phyloP scores from a whole-genome alignment of 139 green algal species.

The Ettlia oleoabundans region DNA sequence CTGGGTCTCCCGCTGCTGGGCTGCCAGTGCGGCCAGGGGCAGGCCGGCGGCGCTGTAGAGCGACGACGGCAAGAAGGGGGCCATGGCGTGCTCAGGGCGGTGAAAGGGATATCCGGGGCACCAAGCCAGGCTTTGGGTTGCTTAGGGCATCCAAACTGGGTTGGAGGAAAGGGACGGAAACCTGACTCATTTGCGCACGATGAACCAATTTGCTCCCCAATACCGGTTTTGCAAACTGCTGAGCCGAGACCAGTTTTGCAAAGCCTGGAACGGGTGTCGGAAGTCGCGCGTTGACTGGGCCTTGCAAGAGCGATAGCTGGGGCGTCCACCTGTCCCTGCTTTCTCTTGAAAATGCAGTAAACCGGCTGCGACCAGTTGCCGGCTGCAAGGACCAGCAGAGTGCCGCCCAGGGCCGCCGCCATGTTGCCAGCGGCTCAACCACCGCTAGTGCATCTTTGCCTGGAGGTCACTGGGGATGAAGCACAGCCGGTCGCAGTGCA shows the following conservation, averaged over 20 bases:
- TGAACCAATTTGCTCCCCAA: too few species aligned
- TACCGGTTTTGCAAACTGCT: too few species aligned
- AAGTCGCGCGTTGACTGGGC: too few species aligned
- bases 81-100: conserved; percentile 15
- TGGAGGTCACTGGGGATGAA: background rate
- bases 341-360: too few species aligned
- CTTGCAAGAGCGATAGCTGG: too few species aligned
- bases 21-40: conserved; percentile 27
- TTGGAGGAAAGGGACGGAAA: too few species aligned
- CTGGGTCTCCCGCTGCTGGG: conserved; percentile 17
- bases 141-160: background rate
- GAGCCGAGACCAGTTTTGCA: too few species aligned
- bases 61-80: conserved; percentile 15
- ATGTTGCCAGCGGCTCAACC: background rate
- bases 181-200: too few species aligned
- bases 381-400: too few species aligned
- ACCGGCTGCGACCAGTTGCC: too few species aligned
- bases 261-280: too few species aligned
- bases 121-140: background rate
- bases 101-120: background rate
- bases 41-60: conserved; percentile 21
- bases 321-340: too few species aligned
- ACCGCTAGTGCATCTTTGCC: background rate
- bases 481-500: background rate
- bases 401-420: background rate